Base-by-base conservation (phyloP, 805 yeast genomes). In the Wickerhamomyces queroliae region DNA sequence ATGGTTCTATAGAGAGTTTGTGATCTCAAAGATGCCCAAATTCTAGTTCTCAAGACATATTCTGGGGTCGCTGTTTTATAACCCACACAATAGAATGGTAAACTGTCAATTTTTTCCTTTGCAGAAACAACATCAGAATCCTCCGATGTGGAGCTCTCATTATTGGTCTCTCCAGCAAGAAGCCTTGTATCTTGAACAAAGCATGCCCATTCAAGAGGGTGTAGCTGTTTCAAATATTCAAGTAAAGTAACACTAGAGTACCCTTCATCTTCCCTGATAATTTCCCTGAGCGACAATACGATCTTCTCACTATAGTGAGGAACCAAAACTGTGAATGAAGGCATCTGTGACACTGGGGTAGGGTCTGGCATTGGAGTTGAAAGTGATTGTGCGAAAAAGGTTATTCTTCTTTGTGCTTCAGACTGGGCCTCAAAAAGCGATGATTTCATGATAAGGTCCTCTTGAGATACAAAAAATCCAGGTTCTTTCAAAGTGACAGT, bases 301-400 rank as follows among this genome's bases (percentile, higher is more conserved):
- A 89, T 86, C 61, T 83, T 88, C 57, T 89, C 96, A 7, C 83
- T 70, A 59, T 83, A 89, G 58, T 89, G 96, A 8, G 96, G 96
- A 33, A 89, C 74, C 53, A 89, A 67, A 8, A 88, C 95, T 1
- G 93, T 78, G 51, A 87, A 87, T 0, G 85, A 67, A 1, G 95
- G 95, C 87, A 85, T 84, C 33, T 77, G 68, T 17, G 70, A 72
- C 7, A 81, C 72, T 0, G 87, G 74, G 11, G 72, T 61, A 0
- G 88, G 80, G 33, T 80, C 88, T 1, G 87, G 83, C 66, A 88
- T 82, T 1, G 95, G 91, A 0, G 95, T 85, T 0, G 95, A 80
- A 32, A 88, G 64, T 0, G 95, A 86, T 54, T 88, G 95, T 0
- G 96, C 96, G 68, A 88, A 88, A 55, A 85, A 88, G 0, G 95